Evolutionary conservation across 306 rosid genomes (phyloP).

Genomic region (Hippophae rhamnoides): DNA sequence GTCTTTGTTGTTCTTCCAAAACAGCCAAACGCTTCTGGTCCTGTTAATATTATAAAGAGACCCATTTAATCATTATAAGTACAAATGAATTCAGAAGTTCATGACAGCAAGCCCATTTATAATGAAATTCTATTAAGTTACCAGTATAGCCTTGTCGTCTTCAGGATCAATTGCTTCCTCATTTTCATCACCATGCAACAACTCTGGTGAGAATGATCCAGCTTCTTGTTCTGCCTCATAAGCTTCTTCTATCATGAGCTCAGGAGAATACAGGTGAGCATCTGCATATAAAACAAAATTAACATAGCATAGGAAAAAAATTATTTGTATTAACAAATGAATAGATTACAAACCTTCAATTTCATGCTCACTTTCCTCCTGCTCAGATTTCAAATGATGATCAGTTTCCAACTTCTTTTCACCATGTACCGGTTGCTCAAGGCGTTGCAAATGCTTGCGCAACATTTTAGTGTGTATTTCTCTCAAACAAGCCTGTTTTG

Average conservation of each 20-base stretch:
- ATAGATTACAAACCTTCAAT: constrained; percentile 34
- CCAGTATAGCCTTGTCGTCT: constrained; percentile 80
- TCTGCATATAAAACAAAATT: constrained; percentile 22
- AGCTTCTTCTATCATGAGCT: constrained; percentile 48
- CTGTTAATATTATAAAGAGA: constrained; percentile 24
- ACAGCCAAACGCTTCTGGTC: constrained; percentile 69
- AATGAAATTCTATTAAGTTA: constrained; percentile 10
- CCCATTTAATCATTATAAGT: neutral
- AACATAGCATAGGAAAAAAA: neutral
- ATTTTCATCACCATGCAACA: constrained; percentile 71
- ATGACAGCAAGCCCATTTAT: constrained; percentile 3
- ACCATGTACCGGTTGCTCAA: constrained; percentile 52
- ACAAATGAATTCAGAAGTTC: constrained; percentile 8
- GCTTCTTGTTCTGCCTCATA: constrained; percentile 54
- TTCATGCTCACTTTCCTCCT: constrained; percentile 38
- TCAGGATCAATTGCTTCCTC: constrained; percentile 91
- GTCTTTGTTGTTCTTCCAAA: constrained; percentile 68
- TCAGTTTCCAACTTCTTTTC: constrained; percentile 41
- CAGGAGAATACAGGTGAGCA: constrained; percentile 58
- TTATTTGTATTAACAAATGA: constrained; percentile 1
- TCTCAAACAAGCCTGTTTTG: constrained; percentile 68
- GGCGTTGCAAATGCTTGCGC: constrained; percentile 61
- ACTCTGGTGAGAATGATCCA: constrained; percentile 81
- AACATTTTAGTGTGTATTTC: constrained; percentile 86
- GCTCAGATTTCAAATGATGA: constrained; percentile 27